Conservation (phyloP, 805 yeast species). For the Phaffomyces thermotolerans region DNA sequence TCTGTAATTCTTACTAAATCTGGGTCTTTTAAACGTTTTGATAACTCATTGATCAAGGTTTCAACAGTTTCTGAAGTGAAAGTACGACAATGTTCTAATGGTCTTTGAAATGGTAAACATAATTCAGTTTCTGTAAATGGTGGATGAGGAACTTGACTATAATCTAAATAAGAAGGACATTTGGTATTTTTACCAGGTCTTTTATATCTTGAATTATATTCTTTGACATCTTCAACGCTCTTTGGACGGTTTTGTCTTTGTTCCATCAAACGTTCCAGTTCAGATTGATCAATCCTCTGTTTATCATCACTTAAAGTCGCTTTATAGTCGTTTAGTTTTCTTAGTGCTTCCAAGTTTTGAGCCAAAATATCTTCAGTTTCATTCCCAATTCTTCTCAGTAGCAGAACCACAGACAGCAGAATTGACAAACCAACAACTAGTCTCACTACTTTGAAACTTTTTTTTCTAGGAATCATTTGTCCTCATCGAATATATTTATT, state of each 20-base stretch:
- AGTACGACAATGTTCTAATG: constrained; percentile 64
- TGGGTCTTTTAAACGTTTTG: constrained; percentile 40
- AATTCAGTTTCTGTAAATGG: constrained; percentile 54
- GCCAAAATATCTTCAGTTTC: constrained; percentile 3
- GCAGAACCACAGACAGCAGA: background rate
- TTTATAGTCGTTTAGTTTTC: background rate
- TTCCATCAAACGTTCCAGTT: background rate
- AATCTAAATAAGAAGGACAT: constrained; percentile 61
- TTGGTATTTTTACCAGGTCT: background rate
- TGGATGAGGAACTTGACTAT: constrained; percentile 43
- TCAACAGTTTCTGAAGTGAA: constrained; percentile 61
- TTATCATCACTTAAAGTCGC: background rate
- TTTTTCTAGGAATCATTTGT: background rate
- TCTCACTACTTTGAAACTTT: background rate
- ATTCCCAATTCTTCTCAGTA: background rate
- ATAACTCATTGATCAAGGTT: constrained; percentile 44
- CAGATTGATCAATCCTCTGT: background rate
- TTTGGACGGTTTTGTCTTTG: background rate
- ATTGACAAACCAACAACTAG: background rate
- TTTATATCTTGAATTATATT: background rate
- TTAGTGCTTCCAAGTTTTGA: constrained; percentile 1
- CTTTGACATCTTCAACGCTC: background rate
- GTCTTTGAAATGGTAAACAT: constrained; percentile 68
- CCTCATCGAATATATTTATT: no score
- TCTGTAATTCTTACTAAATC: constrained; percentile 74